Evolutionary conservation across 495 filamentous ascomycete species (phyloP), one percentile per base, ranked within the genome.

Genomic region (Penicillium dipodomyicola): DNA sequence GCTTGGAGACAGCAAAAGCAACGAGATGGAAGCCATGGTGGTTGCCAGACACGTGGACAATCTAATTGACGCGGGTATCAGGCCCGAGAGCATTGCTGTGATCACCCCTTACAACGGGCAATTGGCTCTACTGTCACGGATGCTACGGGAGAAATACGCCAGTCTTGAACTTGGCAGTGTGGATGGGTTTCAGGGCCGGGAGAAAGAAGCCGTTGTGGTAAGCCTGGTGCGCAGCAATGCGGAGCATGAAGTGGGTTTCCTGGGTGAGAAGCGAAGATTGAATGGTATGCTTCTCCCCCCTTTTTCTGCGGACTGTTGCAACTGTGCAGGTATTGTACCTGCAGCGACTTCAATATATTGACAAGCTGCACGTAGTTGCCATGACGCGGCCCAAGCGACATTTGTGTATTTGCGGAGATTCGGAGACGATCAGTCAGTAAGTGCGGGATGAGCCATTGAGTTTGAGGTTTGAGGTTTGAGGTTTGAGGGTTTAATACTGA

Each of bases 61-160:
- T 30, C 75, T 97, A 49, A 78, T 96, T n/a, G 77, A 81, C 14
- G 88, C 92, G 0, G 94, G 94, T 0, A 82, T 97, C 11, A 77
- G 73, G 49, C 75, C 88, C 1, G 87, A 89, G 62, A 90, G 96
- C 64, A 90, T 99, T 42, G 94, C 94, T 0, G 87, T 99, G 9
- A 85, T 98, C 22, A 97, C 94, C 27, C 94, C 94, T 43, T 99
- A 99, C 69, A 96, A 96, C 69, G 94, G 91, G 11, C 94, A 98
- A 80, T 78, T 96, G 8, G 84, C 87, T 2, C 72, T 96, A 0
- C 75, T 98, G 49, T 82, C 91, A 3, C 80, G 84, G 40, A 69
- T 79, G 56, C 78, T 98, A 17, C 91, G 92, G 55, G 88, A 92
- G 50, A 76, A 77, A 42, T 96, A 88, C 59, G 87, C 87, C 0